Conservation (phyloP, 1,284 basidiomycete genomes). For the Ceratobasidium theobromae region DNA sequence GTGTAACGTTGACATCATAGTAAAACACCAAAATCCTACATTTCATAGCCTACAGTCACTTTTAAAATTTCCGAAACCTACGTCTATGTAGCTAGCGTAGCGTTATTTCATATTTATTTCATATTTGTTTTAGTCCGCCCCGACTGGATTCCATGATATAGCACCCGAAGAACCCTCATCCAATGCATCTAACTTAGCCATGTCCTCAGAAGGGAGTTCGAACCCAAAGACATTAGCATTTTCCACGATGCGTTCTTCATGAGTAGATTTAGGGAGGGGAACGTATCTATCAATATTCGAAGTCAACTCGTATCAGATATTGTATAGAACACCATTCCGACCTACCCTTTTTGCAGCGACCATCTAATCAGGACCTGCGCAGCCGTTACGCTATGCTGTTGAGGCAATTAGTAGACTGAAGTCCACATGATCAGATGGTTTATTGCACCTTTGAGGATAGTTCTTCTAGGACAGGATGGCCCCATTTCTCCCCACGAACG, state of each 20-base stretch:
- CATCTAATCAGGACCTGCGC: constrained; percentile 80
- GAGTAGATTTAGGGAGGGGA: constrained; percentile 63
- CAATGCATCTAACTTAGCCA: constrained; percentile 54
- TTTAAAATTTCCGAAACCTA: no score
- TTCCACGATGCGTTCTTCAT: constrained; percentile 54
- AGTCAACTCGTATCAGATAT: background rate
- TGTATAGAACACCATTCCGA: no score
- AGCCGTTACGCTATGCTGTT: constrained; percentile 60
- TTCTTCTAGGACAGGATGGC: constrained; percentile 54
- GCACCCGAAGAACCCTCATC: constrained; percentile 54
- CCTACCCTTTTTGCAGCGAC: constrained; percentile 79
- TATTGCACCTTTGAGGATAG: constrained; percentile 57
- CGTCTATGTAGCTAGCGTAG: no score
- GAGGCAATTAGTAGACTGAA: constrained; percentile 18
- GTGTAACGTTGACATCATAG: no score
- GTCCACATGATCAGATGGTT: background rate
- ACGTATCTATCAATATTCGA: constrained; percentile 48
- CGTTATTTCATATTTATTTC: background rate
- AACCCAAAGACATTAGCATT: constrained; percentile 66
- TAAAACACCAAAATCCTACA: no score
- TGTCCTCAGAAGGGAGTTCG: constrained; percentile 53
- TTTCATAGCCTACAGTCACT: no score
- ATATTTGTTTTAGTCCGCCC: background rate
- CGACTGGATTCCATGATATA: constrained; percentile 48
- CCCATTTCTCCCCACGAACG: constrained; percentile 58